Conservation (phyloP, 2,329 filamentous ascomycete genomes). For the Ceratocystis destructans region DNA sequence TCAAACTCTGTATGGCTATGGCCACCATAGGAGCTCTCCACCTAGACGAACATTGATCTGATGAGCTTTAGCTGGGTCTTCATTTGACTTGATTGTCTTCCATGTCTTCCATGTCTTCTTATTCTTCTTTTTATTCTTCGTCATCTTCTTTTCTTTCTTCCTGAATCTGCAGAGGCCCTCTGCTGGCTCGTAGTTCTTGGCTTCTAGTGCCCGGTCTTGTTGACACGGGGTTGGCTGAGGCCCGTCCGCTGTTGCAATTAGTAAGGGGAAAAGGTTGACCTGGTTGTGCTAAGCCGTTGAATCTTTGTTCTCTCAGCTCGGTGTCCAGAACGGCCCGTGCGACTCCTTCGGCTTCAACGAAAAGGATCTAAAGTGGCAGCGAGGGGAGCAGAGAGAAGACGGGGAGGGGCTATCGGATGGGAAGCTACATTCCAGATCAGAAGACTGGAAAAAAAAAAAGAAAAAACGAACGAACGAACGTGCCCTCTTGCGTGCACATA, state of each 20-base stretch:
- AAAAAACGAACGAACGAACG: not conserved
- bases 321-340: not conserved
- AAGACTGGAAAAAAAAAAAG: not conserved
- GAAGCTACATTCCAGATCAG: not conserved
- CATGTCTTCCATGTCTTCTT: not conserved
- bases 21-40: too few species aligned
- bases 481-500: not conserved
- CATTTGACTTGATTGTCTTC: not conserved
- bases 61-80: too few species aligned
- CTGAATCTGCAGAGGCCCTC: not conserved
- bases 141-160: not conserved
- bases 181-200: not conserved
- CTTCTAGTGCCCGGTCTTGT: not conserved
- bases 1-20: too few species aligned
- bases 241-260: not conserved
- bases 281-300: not conserved
- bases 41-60: too few species aligned
- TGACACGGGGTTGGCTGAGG: not conserved
- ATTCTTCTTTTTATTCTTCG: not conserved
- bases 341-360: slow-evolving; percentile 7
- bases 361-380: not conserved
- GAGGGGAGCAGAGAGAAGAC: not conserved
- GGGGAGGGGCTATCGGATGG: not conserved
- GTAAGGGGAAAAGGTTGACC: not conserved
- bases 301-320: not conserved